Conservation (phyloP, 108 stramenopile genomes). For the Cyclotella distinguenda region DNA sequence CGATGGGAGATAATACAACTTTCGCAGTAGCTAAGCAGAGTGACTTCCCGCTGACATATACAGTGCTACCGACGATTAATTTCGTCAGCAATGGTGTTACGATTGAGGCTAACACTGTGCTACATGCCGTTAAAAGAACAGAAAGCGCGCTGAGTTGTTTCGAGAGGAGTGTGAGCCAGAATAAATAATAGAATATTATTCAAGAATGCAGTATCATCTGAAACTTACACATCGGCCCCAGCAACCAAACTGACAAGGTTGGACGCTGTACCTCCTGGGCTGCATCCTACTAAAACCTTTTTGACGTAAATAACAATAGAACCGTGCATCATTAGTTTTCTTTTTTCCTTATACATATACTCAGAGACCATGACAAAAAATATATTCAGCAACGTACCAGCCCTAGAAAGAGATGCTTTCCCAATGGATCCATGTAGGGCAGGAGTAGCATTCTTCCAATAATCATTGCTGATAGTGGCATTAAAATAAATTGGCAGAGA, state of each 20-base stretch:
- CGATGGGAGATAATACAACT: conserved; percentile 88
- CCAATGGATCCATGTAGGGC: conserved; percentile 46
- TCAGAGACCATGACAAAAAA: background rate
- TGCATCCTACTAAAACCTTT: conserved; percentile 72
- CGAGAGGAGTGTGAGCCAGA: background rate
- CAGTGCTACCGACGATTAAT: conserved; percentile 72
- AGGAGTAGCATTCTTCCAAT: conserved; percentile 72
- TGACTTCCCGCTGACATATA: conserved; percentile 67
- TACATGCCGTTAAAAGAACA: conserved; percentile 86
- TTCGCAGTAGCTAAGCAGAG: conserved; percentile 72
- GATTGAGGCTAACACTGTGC: conserved; percentile 83
- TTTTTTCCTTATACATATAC: background rate
- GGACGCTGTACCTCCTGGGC: conserved; percentile 93
- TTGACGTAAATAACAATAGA: no score
- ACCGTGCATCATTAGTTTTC: no score
- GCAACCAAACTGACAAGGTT: conserved; percentile 93
- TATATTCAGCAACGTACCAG: conserved; percentile 21
- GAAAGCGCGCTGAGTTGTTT: conserved; percentile 67
- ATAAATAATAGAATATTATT: background rate
- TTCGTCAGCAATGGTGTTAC: conserved; percentile 87
- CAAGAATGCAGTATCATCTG: background rate
- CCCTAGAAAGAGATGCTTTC: conserved; percentile 64
- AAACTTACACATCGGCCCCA: conserved; percentile 78
- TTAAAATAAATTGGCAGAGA: conserved; percentile 84
- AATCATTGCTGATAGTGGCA: conserved; percentile 82